Evolutionary conservation across 257 asterid species (phyloP).

Genomic region (Solanum gandarillasii): DNA sequence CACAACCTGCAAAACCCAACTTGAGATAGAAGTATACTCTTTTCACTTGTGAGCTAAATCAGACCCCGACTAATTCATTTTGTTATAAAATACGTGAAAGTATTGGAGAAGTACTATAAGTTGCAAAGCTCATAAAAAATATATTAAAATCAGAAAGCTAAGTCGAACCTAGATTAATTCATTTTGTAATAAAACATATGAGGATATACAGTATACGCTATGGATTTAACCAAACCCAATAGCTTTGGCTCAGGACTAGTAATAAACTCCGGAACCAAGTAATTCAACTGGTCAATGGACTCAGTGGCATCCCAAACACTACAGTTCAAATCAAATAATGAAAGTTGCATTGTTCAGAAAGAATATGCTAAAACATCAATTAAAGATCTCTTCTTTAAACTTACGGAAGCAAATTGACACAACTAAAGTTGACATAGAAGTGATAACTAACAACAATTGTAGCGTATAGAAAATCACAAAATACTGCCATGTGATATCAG

Average conservation of each 20-base stretch:
- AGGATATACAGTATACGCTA: neutral
- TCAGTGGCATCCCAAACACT: neutral
- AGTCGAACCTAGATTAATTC: neutral
- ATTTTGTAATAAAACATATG: neutral
- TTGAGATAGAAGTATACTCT: neutral
- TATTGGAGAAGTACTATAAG: neutral
- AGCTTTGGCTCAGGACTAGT: neutral
- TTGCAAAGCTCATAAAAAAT: neutral
- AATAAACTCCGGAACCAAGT: neutral
- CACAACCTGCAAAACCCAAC: neutral
- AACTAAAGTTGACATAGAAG: neutral
- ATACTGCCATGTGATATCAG: neutral
- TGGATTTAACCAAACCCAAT: neutral
- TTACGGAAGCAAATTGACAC: neutral
- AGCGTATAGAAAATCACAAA: neutral
- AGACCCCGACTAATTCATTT: neutral
- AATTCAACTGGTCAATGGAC: neutral
- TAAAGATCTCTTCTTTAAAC: neutral
- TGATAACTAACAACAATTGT: neutral
- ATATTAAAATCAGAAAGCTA: neutral
- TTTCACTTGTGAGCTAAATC: neutral
- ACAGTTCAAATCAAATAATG: neutral
- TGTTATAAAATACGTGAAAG: neutral
- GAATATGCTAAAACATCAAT: neutral
- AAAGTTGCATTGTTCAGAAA: neutral